Evolutionary conservation across 2,329 filamentous ascomycete species (phyloP), one percentile per base, ranked within the genome.

Genomic region (Aspergillus hortae): DNA sequence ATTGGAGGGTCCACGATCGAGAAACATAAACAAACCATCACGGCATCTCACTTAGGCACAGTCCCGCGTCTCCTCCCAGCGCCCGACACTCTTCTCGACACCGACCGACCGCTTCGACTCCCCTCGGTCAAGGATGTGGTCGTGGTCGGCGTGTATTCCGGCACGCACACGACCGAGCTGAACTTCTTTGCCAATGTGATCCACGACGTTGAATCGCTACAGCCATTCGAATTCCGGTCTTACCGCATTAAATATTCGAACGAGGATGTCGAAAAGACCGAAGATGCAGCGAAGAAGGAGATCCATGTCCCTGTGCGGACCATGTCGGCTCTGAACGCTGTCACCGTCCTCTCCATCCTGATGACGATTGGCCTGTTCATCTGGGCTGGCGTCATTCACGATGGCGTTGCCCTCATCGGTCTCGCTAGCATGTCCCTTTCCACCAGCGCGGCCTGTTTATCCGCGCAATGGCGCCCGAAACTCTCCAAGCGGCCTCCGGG

Each of bases 181-280:
- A 82, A 82, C 48, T 85, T 83, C 71, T 86, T 85, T 58, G 80
- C 82, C 27, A 82, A 83, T 56, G 80, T 85, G 55, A 77, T 85
- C 50, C 80, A 82, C 48, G 77, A 79, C 9, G 36, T 57, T 6
- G 43, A 56, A 4, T 30, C 46, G 5, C 14, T 59, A 11, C 3
- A 49, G 32, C 46, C 35, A 2, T 57, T 41, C 12, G 48, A 52
- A 17, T 57, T 57, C 32, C 55, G 49, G 4, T 27, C n/a, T 9
- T 59, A 43, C 41, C 9, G 38, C 3, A 56, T 59, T n/a, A 10
- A 19, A 2, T 44, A 53, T 33, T 15, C 21, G 40, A n/a, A 14
- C 2, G 21, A 49, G 10, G 44, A 38, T 4, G 15, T 32, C 40
- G 44, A 55, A 23, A 49, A 17, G 9, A 38, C 35, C 35, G 19